Conservation (phyloP, 495 filamentous ascomycete species). For the Aspergillus funiculosus region DNA sequence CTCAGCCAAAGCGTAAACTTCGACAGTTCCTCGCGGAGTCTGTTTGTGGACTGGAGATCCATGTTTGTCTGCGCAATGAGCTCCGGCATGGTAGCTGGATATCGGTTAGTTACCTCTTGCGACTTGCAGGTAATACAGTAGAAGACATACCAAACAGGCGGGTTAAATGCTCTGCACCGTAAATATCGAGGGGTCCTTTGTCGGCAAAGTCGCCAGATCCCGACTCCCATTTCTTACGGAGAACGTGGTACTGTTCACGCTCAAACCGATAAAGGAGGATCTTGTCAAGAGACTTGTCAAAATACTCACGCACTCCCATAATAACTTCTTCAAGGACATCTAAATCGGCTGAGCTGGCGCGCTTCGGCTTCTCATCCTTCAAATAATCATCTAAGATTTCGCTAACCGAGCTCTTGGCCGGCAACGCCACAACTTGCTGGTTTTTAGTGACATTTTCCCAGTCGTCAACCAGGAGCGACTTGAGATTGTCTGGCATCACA, state of each 20-base stretch:
- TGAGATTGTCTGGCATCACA: constrained; percentile 73
- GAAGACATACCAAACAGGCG: constrained; percentile 72
- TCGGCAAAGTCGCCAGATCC: constrained; percentile 52
- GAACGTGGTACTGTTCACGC: constrained; percentile 71
- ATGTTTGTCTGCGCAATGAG: constrained; percentile 96
- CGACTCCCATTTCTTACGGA: constrained; percentile 57
- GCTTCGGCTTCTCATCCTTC: constrained; percentile 60
- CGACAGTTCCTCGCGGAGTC: constrained; percentile 78
- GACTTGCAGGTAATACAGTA: not conserved
- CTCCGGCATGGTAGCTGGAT: constrained; percentile 79
- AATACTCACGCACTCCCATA: constrained; percentile 80
- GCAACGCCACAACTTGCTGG: constrained; percentile 75
- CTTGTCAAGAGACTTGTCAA: constrained; percentile 76
- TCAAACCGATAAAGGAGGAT: constrained; percentile 92
- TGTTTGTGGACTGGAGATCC: constrained; percentile 81
- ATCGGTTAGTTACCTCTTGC: constrained; percentile 14
- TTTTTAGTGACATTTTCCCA: constrained; percentile 99
- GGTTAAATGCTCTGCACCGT: constrained; percentile 85
- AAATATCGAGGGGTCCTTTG: constrained; percentile 69
- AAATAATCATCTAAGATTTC: constrained; percentile 76
- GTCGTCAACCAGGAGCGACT: constrained; percentile 89
- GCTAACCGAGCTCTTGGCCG: constrained; percentile 65
- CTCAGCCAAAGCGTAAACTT: constrained; percentile 77
- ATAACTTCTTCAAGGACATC: constrained; percentile 88
- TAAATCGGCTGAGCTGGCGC: constrained; percentile 56